Percentiles rank a stretch among this genome's conserved stretches.
Conservation (phyloP, 352 stramenopile species). For the Halophytophthora polymorphica region DNA sequence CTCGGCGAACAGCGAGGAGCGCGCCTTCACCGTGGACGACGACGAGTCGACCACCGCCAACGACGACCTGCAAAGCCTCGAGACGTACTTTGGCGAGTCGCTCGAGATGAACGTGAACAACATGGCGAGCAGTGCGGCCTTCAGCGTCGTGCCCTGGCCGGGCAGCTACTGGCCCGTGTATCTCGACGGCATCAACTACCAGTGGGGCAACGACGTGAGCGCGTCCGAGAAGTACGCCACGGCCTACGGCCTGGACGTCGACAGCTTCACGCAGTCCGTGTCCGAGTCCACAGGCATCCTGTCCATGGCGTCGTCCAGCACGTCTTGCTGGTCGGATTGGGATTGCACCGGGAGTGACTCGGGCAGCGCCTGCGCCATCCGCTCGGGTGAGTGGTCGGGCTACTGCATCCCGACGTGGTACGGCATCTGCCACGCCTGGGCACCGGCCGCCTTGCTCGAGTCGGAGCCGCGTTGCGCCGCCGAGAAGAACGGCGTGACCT, state of each 20-base stretch:
- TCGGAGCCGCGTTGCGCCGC: constrained; percentile 27
- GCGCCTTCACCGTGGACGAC: too few relatives aligned
- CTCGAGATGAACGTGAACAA: constrained; percentile 18
- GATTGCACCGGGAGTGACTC: constrained; percentile 13
- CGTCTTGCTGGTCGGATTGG: constrained; percentile 15
- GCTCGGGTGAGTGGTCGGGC: constrained; percentile 15
- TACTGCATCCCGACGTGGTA: constrained; percentile 35
- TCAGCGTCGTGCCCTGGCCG: constrained; percentile 5
- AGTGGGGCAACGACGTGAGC: constrained; percentile 14
- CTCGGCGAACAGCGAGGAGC: neutral
- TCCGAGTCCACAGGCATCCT: constrained; percentile 21
- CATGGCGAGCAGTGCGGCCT: constrained; percentile 1
- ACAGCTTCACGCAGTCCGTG: constrained; percentile 22
- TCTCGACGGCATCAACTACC: constrained; percentile 45
- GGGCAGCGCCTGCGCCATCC: constrained; percentile 18
- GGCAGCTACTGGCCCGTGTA: constrained; percentile 36
- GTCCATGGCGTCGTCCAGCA: constrained; percentile 8
- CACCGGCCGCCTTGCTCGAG: constrained; percentile 25
- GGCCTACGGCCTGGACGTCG: constrained; percentile 23
- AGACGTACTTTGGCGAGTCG: constrained; percentile 20
- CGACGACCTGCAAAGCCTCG: constrained; percentile 21
- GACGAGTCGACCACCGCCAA: neutral
- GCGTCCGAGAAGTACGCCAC: constrained; percentile 30
- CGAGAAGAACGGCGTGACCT: constrained; percentile 28
- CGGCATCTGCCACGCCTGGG: constrained; percentile 36